Conservation (phyloP, 2,329 filamentous ascomycete species). For the Thermoascus crustaceus region DNA sequence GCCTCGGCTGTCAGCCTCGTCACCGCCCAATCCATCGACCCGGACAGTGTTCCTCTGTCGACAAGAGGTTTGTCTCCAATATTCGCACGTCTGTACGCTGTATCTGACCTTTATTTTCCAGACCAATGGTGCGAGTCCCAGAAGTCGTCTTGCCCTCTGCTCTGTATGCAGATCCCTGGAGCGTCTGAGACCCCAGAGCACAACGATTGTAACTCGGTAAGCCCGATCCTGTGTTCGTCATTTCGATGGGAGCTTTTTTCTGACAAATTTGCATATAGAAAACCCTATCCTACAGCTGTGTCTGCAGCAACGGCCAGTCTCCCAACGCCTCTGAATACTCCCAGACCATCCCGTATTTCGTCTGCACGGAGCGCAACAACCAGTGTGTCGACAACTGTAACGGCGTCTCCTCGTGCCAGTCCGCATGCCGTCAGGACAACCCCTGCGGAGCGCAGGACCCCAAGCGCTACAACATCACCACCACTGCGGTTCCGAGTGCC, state of each 20-base stretch:
- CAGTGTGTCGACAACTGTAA: conserved; percentile 47
- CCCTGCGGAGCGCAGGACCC: conserved; percentile 56
- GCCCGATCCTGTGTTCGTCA: conserved; percentile 2
- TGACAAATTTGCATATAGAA: conserved; percentile 19
- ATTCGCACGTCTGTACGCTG: background rate
- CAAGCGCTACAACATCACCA: conserved; percentile 45
- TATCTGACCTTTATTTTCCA: conserved; percentile 14
- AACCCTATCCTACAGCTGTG: conserved; percentile 47
- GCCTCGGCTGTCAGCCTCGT: conserved; percentile 23
- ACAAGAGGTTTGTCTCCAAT: conserved; percentile 27
- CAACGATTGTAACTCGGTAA: conserved; percentile 37
- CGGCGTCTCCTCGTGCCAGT: conserved; percentile 42
- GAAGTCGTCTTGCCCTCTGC: conserved; percentile 35
- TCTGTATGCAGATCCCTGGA: conserved; percentile 35
- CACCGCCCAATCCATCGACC: conserved; percentile 32
- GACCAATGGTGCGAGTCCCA: conserved; percentile 38
- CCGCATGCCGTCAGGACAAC: conserved; percentile 45
- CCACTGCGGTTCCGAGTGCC: conserved; percentile 27
- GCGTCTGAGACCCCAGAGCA: conserved; percentile 23
- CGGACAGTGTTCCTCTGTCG: conserved; percentile 23
- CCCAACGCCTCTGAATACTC: conserved; percentile 56
- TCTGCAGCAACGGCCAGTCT: conserved; percentile 45
- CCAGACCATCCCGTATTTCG: conserved; percentile 55
- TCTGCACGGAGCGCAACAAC: conserved; percentile 50
- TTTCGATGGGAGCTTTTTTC: background rate